These are phyloP conservation scores for Tritrichomonas musculus DNA, from an alignment of 208 protist genomes.

Conservation along the genomic window DNA sequence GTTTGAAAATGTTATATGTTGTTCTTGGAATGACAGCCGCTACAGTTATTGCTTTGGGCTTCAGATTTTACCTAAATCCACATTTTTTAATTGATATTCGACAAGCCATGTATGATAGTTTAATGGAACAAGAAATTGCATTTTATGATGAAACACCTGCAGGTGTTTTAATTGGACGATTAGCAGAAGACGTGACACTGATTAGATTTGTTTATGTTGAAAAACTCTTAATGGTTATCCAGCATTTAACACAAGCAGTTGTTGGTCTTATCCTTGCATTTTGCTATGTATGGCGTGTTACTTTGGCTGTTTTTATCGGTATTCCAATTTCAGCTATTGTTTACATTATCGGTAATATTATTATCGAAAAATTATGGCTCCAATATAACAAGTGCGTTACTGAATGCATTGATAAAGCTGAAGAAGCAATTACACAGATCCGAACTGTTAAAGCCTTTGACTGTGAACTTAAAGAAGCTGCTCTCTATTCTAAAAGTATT, in stretches of 20 bases:
- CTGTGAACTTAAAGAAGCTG: background rate
- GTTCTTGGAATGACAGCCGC: no score
- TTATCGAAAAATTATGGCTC: no score
- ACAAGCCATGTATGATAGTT: background rate
- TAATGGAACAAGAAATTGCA: background rate
- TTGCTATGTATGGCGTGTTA: background rate
- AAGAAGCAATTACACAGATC: background rate
- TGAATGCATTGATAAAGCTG: background rate
- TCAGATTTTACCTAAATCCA: background rate
- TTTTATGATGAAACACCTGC: background rate
- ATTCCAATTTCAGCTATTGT: background rate
- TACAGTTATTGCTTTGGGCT: no score
- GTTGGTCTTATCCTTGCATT: background rate
- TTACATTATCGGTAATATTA: no score
- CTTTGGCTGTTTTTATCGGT: background rate
- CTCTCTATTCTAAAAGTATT: background rate
- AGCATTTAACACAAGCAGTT: background rate
- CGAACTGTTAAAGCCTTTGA: conserved; percentile 14
- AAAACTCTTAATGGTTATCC: background rate
- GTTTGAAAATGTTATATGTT: no score
- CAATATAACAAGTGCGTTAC: no score
- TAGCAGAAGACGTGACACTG: background rate
- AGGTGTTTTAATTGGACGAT: background rate
- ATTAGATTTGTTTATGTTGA: background rate
- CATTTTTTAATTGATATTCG: background rate